Percentiles rank a stretch among this genome's conserved stretches.
Evolutionary conservation across 179 eudicot genomes (phyloP).

Genomic region (Actinidia chinensis): DNA sequence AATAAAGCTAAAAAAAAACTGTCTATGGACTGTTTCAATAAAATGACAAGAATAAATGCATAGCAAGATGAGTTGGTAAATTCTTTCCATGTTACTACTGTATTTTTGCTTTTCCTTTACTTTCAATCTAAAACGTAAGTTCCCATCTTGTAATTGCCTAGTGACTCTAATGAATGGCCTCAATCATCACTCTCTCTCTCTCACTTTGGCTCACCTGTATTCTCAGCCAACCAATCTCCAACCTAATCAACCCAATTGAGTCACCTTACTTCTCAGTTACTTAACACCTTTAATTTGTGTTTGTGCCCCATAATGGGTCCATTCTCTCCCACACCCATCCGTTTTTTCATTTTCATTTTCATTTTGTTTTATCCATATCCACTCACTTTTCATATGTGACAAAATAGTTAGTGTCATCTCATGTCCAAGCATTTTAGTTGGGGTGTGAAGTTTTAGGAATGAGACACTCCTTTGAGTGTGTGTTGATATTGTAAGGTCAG

Average conservation of each 20-base stretch:
- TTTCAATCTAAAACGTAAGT: not conserved
- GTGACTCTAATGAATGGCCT: conserved; percentile 26
- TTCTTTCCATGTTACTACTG: conserved; percentile 23
- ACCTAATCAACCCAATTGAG: conserved; percentile 28
- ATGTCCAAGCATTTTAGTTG: no score
- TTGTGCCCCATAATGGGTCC: conserved; percentile 3
- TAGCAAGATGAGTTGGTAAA: conserved; percentile 32
- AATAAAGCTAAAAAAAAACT: conserved; percentile 22
- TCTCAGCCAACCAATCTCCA: conserved; percentile 14
- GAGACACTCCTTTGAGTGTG: no score
- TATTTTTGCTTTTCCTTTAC: no score
- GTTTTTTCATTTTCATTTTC: not conserved
- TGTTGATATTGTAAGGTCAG: no score
- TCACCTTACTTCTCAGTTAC: conserved; percentile 31
- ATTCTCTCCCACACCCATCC: not conserved
- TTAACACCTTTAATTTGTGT: conserved; percentile 1
- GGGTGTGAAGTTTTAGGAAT: no score
- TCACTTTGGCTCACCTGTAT: conserved; percentile 11
- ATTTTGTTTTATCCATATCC: conserved; percentile 1
- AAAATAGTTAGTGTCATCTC: conserved; percentile 2
- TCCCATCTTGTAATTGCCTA: conserved; percentile 2
- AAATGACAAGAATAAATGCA: conserved; percentile 37
- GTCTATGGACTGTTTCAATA: conserved; percentile 33
- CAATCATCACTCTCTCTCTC: conserved; percentile 20
- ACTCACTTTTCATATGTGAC: not conserved